A percentile compares a stretch with the other conserved stretches of the same genome.
Conservation (phyloP, 1,139 yeast genomes). For the Lodderomyces elongisporus region DNA sequence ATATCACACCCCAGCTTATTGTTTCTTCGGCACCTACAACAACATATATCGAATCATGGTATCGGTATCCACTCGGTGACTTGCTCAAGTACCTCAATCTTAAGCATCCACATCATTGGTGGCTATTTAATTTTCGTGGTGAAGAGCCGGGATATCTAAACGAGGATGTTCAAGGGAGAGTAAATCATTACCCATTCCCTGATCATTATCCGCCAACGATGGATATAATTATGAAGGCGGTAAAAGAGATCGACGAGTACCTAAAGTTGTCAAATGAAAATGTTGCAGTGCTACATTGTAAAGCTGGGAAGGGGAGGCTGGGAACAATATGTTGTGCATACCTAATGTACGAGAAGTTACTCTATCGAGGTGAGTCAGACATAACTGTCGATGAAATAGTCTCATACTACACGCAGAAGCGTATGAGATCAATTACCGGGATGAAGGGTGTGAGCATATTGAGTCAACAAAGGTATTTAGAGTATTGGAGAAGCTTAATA, state of each 20-base stretch:
- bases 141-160: conserved; percentile 53
- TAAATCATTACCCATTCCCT: conserved; percentile 50
- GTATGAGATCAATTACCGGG: conserved; percentile 58
- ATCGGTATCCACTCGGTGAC: conserved; percentile 52
- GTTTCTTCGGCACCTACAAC: conserved; percentile 74
- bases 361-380: conserved; percentile 10
- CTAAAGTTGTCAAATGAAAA: conserved; percentile 26
- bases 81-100: conserved; percentile 45
- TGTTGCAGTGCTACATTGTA: conserved; percentile 78
- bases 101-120: conserved; percentile 59
- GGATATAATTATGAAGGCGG: conserved; percentile 36
- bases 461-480: conserved; percentile 65
- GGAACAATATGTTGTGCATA: conserved; percentile 75
- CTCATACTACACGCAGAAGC: conserved; percentile 44
- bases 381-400: conserved; percentile 43
- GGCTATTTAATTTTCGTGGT: conserved; percentile 65
- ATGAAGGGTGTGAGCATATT: conserved; percentile 61
- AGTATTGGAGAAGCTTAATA: conserved; percentile 28
- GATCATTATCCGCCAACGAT: conserved; percentile 82
- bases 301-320: conserved; percentile 88
- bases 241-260: conserved; percentile 43
- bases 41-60: conserved; percentile 38
- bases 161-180: conserved; percentile 25
- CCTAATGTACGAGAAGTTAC: conserved; percentile 43
- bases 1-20: conserved; percentile 54